A percentile compares a stretch with the other conserved stretches of the same genome.
These are phyloP conservation scores for Pelargonium myrrhifolium DNA, from an alignment of 441 rosid species.

Conservation along the genomic window DNA sequence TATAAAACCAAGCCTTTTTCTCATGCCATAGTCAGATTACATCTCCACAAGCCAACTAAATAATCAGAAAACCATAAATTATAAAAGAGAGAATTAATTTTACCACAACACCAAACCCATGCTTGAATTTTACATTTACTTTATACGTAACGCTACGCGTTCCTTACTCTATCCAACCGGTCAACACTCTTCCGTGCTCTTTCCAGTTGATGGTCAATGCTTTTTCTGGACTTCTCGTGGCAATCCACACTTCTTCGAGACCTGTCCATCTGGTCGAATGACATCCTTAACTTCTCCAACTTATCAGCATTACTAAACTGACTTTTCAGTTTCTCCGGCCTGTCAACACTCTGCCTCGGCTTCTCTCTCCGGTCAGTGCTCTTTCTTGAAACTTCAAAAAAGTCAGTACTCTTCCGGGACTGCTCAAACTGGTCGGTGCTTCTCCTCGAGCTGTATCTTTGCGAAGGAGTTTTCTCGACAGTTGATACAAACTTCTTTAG, in stretches of 20 bases:
- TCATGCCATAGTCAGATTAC: conserved; percentile 24
- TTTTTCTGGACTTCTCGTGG: conserved; percentile 76
- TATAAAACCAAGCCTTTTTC: conserved; percentile 30
- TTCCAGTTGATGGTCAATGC: conserved; percentile 69
- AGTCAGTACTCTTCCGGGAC: conserved; percentile 61
- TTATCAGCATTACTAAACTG: conserved; percentile 45
- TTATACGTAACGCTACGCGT: conserved; percentile 28
- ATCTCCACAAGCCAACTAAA: conserved; percentile 31
- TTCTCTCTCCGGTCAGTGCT: conserved; percentile 78
- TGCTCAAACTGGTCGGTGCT: conserved; percentile 61
- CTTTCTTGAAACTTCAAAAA: conserved; percentile 60
- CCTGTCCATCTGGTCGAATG: conserved; percentile 74
- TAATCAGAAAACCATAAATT: conserved; percentile 25
- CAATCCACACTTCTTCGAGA: conserved; percentile 81
- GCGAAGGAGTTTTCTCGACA: conserved; percentile 77
- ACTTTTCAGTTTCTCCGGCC: conserved; percentile 55
- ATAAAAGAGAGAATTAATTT: conserved; percentile 23
- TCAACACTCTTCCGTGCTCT: conserved; percentile 81
- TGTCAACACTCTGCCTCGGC: conserved; percentile 75
- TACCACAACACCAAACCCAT: conserved; percentile 30
- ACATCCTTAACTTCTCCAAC: conserved; percentile 52
- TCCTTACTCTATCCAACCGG: conserved; percentile 80
- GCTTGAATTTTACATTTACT: conserved; percentile 16
- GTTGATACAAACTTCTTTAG: conserved; percentile 82
- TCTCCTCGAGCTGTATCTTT: conserved; percentile 61